Evolutionary conservation across 2,329 filamentous ascomycete species (phyloP), one percentile per base, ranked within the genome.

Genomic region (Cercospora nicotianae): DNA sequence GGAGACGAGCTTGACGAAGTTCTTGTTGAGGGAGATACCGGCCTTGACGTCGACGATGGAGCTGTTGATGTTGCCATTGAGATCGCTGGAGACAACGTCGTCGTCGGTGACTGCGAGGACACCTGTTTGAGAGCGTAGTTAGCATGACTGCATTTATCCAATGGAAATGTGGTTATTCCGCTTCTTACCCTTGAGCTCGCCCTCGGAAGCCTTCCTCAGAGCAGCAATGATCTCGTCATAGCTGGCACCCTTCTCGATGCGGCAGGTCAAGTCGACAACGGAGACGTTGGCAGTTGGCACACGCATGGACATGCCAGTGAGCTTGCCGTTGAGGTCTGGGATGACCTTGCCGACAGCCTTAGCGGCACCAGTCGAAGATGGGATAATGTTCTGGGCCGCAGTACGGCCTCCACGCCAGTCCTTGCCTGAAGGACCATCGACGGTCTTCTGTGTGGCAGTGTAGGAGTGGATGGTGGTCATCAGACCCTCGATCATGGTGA

Each of bases 331-430:
- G 76, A 99, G 90, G 77, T 89, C 86, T 77, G 95, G 95, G 80
- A 98, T 98, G 87, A 98, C 95, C 91, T 99, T 99, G 86, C 95
- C 95, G 86, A 99, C 95, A 81, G 95, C 95, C 93, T 99, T 99
- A 82, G 95, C 95, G 83, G 95, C 95, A 90, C 95, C 95, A 75
- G 95, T 99, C 89, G 92, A 96, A 87, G 90, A 93, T 84, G 95
- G 95, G 81, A 99, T 98, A 89, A 98, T 98, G 91, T 99, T 98
- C 88, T 96, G 92, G 80, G 95, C 95, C 85, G 95, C 95, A 78
- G 92, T 94, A 86, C 95, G 95, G 83, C 95, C 95, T 89, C 95
- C 95, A 86, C 94, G 91, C 94, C 94, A 99, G 88, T 98, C 95
- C 92, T 99, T 99, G 83, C 86, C 87, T 74, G 95, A 98, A 80